A percentile compares a stretch with the other conserved stretches of the same genome.
phyloP scores from a whole-genome alignment of 2,329 filamentous ascomycete genomes.

The Alternaria alternata region DNA sequence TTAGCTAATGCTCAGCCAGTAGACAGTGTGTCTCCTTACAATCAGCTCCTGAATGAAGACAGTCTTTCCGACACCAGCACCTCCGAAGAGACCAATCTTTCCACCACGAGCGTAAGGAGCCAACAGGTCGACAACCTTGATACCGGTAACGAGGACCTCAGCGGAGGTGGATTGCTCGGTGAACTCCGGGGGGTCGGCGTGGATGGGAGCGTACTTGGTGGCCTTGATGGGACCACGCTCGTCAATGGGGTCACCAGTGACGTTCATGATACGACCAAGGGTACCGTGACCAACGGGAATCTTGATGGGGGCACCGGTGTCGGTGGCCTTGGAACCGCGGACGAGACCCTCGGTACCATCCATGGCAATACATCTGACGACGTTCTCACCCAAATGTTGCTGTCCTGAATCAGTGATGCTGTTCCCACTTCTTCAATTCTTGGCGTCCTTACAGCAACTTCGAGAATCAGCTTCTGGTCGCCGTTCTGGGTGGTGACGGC shows the following conservation, averaged over 20 bases:
- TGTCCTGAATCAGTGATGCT: constrained; percentile 53
- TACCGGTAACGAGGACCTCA: constrained; percentile 97
- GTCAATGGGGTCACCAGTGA: constrained; percentile 99
- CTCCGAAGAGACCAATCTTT: constrained; percentile 99
- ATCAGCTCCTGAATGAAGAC: constrained; percentile 99
- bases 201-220: constrained; percentile 86
- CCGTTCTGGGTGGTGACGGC: constrained; percentile 91
- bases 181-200: constrained; percentile 92
- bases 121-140: constrained; percentile 99
- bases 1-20: constrained; percentile 32
- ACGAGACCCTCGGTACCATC: constrained; percentile 99
- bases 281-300: constrained; percentile 93
- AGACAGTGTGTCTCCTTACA: constrained; percentile 59
- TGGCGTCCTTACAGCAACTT: constrained; percentile 82
- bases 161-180: constrained; percentile 94
- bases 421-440: constrained; percentile 30
- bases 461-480: constrained; percentile 92
- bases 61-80: constrained; percentile 99
- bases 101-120: constrained; percentile 99
- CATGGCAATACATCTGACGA: constrained; percentile 99
- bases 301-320: constrained; percentile 95
- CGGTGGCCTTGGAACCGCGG: constrained; percentile 82
- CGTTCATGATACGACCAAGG: constrained; percentile 99
- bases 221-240: constrained; percentile 98
- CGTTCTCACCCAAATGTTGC: constrained; percentile 99